phyloP scores from a whole-genome alignment of 768 basidiomycete genomes.

The Lentinula sp. region DNA sequence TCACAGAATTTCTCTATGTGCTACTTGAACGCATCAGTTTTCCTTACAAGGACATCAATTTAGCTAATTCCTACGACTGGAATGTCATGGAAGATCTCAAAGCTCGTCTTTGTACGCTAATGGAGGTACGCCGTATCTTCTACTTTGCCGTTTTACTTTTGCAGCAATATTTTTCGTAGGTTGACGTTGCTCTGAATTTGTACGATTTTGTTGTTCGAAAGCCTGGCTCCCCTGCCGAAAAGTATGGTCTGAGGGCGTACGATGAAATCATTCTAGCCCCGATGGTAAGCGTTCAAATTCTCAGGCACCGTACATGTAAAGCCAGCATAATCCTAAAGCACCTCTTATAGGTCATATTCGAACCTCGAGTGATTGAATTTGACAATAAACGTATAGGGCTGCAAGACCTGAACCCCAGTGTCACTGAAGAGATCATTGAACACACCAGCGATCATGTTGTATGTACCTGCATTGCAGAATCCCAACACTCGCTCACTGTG shows the following conservation, averaged over 20 bases:
- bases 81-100: constrained; percentile 90
- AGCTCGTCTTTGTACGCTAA: constrained; percentile 73
- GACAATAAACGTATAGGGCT: constrained; percentile 60
- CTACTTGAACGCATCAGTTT: constrained; percentile 77
- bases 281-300: constrained; percentile 51
- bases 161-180: constrained; percentile 34
- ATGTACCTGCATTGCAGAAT: constrained; percentile 14
- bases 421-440: constrained; percentile 72
- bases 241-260: constrained; percentile 86
- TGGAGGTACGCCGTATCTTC: constrained; percentile 56
- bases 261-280: constrained; percentile 95
- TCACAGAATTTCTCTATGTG: constrained; percentile 83
- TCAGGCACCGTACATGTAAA: background rate
- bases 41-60: constrained; percentile 81
- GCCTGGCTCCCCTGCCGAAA: constrained; percentile 71
- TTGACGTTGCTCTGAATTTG: constrained; percentile 82
- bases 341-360: constrained; percentile 72
- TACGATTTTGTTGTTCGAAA: constrained; percentile 86
- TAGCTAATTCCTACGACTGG: constrained; percentile 81
- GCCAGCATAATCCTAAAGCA: background rate
- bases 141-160: background rate
- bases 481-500: background rate
- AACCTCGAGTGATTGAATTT: constrained; percentile 90
- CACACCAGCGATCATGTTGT: constrained; percentile 50
- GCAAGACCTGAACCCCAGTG: constrained; percentile 44